Conservation (phyloP, 345 rosid genomes). For the Euphorbia lathyris region DNA sequence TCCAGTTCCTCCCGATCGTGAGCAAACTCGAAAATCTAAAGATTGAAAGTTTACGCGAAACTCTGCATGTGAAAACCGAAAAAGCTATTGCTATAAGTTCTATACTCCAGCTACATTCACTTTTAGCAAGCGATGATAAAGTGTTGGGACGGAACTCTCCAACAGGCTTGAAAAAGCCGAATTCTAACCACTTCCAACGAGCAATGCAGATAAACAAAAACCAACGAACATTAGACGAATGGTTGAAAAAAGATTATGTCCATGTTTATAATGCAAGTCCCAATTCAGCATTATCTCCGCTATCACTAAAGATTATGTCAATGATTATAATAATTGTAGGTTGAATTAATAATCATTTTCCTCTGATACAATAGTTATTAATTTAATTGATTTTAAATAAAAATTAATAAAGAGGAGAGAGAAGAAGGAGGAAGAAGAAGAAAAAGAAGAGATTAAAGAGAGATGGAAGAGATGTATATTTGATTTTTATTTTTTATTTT, state of each 20-base stretch:
- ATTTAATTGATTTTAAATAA: too few relatives aligned
- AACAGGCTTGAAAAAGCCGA: conserved; percentile 30
- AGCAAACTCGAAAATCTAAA: conserved; percentile 60
- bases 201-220: conserved; percentile 31
- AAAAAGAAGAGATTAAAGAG: too few relatives aligned
- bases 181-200: conserved; percentile 28
- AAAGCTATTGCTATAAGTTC: conserved; percentile 74
- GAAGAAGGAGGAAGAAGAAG: too few relatives aligned
- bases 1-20: conserved; percentile 59
- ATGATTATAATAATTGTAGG: too few relatives aligned
- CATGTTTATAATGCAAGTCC: conserved; percentile 38
- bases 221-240: conserved; percentile 58
- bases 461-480: too few relatives aligned
- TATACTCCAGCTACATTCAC: conserved; percentile 61
- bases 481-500: too few relatives aligned
- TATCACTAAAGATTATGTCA: too few relatives aligned
- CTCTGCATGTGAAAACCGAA: conserved; percentile 60
- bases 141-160: conserved; percentile 36
- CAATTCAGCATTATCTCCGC: conserved; percentile 48
- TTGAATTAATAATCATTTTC: too few relatives aligned
- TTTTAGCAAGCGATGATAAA: conserved; percentile 57
- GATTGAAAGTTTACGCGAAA: conserved; percentile 46
- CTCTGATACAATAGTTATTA: too few relatives aligned
- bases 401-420: too few relatives aligned
- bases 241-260: conserved; percentile 57